Conservation (phyloP, 2,329 filamentous ascomycete genomes). For the Aspergillus tanneri region DNA sequence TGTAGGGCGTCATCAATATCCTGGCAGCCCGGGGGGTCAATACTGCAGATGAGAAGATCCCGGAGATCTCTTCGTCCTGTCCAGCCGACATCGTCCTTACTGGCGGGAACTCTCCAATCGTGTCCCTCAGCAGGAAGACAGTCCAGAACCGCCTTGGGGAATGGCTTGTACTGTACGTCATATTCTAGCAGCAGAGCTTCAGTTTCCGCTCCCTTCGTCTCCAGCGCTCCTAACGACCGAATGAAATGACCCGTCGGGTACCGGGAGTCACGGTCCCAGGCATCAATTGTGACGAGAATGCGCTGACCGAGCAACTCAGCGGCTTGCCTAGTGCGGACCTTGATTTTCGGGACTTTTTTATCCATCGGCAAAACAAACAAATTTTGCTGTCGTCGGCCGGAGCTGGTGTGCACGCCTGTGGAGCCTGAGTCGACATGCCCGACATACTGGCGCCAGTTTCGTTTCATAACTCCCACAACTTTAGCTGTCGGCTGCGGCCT, state of each 20-base stretch:
- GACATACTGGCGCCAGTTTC: constrained; percentile 98
- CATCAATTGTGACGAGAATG: constrained; percentile 87
- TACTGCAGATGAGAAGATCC: constrained; percentile 88
- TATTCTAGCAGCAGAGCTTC: constrained; percentile 92
- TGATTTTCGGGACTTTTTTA: constrained; percentile 94
- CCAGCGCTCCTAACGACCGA: constrained; percentile 84
- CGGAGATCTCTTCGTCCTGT: constrained; percentile 78
- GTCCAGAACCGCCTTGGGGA: constrained; percentile 91
- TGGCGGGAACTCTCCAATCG: constrained; percentile 86
- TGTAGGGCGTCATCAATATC: constrained; percentile 98
- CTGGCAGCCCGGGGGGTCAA: constrained; percentile 92
- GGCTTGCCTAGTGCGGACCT: constrained; percentile 86
- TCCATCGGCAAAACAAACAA: constrained; percentile 98
- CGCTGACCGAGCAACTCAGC: constrained; percentile 86
- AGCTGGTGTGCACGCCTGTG: constrained; percentile 68
- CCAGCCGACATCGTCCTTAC: constrained; percentile 80
- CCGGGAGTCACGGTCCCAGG: constrained; percentile 89
- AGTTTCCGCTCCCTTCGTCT: constrained; percentile 96
- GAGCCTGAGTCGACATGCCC: constrained; percentile 90
- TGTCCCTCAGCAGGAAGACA: constrained; percentile 90
- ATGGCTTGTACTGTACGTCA: constrained; percentile 96
- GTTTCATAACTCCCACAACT: constrained; percentile 87
- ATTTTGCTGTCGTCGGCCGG: constrained; percentile 81
- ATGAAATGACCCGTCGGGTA: constrained; percentile 94
- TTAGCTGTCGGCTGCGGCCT: constrained; percentile 85